A percentile compares a stretch with the other conserved stretches of the same genome.
Evolutionary conservation across 2,329 filamentous ascomycete species (phyloP).

Genomic region (Ceratocystis cacaofunesta): DNA sequence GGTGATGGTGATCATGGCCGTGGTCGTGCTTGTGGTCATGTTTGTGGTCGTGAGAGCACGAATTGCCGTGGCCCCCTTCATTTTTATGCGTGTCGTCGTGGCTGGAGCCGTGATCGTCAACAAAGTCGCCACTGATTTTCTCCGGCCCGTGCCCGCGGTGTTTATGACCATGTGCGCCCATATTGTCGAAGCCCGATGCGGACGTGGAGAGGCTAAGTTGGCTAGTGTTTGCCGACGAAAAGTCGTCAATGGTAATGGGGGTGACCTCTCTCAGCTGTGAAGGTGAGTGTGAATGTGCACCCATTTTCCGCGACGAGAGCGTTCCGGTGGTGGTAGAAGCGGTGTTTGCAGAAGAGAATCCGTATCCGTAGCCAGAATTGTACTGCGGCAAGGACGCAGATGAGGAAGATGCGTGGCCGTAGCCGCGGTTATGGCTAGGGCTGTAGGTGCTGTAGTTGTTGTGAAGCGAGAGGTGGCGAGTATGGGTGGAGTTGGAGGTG

Average conservation of each 20-base stretch:
- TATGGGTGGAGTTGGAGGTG: not conserved
- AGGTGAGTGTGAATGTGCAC: conserved; percentile 10
- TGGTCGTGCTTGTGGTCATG: conserved; percentile 21
- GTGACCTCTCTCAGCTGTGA: not conserved
- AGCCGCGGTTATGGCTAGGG: not conserved
- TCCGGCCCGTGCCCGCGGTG: not conserved
- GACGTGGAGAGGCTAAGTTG: not conserved
- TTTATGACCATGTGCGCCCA: conserved; percentile 1
- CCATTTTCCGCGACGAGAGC: conserved; percentile 10
- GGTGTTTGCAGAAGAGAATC: not conserved
- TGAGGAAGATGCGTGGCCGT: not conserved
- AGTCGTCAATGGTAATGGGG: conserved; percentile 4
- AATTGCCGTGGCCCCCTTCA: conserved; percentile 20
- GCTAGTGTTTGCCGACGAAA: not conserved
- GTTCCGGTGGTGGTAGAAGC: not conserved
- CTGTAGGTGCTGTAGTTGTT: not conserved
- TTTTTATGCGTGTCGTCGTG: conserved; percentile 20
- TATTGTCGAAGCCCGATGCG: not conserved
- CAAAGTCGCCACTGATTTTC: not conserved
- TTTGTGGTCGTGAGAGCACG: conserved; percentile 19
- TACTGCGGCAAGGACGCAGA: not conserved
- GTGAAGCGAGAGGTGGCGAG: conserved; percentile 7
- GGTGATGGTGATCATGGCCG: conserved; percentile 17
- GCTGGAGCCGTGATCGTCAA: conserved; percentile 19
- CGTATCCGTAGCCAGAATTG: not conserved